phyloP scores from a whole-genome alignment of 2,329 filamentous ascomycete genomes.

The Tolypocladium paradoxum region DNA sequence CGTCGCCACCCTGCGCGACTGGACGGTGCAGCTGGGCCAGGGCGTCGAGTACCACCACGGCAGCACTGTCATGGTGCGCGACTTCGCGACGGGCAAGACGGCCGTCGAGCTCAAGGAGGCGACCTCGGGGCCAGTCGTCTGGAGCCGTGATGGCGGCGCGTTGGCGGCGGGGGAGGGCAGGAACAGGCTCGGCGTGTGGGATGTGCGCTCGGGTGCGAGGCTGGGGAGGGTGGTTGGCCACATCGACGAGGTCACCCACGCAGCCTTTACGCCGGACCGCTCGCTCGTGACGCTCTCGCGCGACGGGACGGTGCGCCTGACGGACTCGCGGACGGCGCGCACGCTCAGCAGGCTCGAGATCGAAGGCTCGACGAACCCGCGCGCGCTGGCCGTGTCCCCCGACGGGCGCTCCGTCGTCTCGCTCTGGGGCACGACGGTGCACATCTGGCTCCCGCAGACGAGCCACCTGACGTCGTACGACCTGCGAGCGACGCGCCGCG shows the following conservation, averaged over 20 bases:
- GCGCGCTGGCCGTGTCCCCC: conserved; percentile 20
- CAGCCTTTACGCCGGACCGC: conserved; percentile 20
- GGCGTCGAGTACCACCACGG: conserved; percentile 20
- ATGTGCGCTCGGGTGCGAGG: conserved; percentile 15
- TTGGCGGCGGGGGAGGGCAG: conserved; percentile 19
- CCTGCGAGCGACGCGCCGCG: conserved; percentile 19
- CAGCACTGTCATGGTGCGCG: conserved; percentile 19
- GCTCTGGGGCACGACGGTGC: conserved; percentile 27
- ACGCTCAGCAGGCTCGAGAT: conserved; percentile 27
- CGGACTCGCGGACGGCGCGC: conserved; percentile 16
- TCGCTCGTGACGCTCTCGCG: conserved; percentile 23
- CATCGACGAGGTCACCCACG: conserved; percentile 25
- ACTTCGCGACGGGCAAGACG: conserved; percentile 19
- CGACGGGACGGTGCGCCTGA: conserved; percentile 28
- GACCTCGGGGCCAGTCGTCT: conserved; percentile 17
- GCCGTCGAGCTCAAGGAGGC: conserved; percentile 19
- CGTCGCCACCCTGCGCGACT: conserved; percentile 20
- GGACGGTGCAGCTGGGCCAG: conserved; percentile 16
- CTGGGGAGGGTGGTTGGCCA: conserved; percentile 23
- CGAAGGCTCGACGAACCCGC: conserved; percentile 17
- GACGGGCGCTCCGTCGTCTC: conserved; percentile 23
- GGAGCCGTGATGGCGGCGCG: conserved; percentile 18
- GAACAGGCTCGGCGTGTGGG: conserved; percentile 21
- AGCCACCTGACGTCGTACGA: conserved; percentile 24
- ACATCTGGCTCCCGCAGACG: conserved; percentile 23